A percentile compares a stretch with the other conserved stretches of the same genome.
Evolutionary conservation across 306 rosid species (phyloP).

Genomic region (Hylodesmum podocarpum): DNA sequence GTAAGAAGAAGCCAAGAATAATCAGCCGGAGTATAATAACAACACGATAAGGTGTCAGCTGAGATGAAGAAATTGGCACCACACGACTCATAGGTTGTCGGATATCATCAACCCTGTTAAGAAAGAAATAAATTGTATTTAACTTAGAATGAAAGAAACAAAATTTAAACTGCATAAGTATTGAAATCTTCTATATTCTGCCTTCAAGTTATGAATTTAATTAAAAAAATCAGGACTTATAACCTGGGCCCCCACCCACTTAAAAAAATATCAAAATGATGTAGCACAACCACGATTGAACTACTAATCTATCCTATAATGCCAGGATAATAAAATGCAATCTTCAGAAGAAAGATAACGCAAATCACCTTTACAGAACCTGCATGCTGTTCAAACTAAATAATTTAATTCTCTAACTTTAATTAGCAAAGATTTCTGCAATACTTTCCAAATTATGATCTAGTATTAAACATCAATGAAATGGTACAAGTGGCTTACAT

Average conservation of each 20-base stretch:
- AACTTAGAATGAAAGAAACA: constrained; percentile 4
- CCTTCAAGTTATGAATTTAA: background rate
- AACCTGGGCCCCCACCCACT: background rate
- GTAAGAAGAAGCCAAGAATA: constrained; percentile 90
- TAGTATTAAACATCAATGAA: background rate
- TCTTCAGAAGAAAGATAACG: background rate
- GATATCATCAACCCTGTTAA: constrained; percentile 91
- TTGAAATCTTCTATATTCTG: constrained; percentile 11
- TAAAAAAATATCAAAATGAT: background rate
- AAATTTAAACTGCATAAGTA: constrained; percentile 3
- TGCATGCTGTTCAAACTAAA: constrained; percentile 6
- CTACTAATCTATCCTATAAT: background rate
- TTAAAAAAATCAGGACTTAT: background rate
- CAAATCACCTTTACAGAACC: background rate
- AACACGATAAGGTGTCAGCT: constrained; percentile 89
- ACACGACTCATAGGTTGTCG: constrained; percentile 95
- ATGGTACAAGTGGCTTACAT: constrained; percentile 52
- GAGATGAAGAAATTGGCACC: constrained; percentile 86
- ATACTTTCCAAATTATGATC: background rate
- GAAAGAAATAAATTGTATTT: constrained; percentile 17
- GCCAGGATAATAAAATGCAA: background rate
- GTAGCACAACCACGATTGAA: background rate
- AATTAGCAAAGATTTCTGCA: background rate
- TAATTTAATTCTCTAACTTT: background rate
- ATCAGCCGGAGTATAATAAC: constrained; percentile 92